A percentile compares a stretch with the other conserved stretches of the same genome.
Conservation (phyloP, 495 filamentous ascomycete species). For the Tuber indicum region DNA sequence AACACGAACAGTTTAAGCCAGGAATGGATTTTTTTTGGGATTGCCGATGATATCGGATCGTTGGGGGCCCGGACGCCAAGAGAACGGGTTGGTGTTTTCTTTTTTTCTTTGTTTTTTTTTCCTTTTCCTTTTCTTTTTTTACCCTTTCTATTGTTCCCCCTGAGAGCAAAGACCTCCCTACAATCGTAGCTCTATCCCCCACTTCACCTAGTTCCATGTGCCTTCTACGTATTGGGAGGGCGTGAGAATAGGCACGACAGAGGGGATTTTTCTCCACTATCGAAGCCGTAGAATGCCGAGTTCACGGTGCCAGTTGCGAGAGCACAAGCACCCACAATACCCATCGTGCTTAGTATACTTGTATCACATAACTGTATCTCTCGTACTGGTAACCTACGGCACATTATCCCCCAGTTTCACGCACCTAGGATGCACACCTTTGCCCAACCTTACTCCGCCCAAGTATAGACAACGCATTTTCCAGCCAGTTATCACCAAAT, state of each 20-base stretch:
- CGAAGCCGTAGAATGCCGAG: neutral
- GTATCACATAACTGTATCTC: neutral
- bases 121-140: conserved; percentile 5
- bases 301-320: neutral
- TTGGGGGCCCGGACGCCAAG: conserved; percentile 22
- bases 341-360: neutral
- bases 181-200: neutral
- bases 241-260: neutral
- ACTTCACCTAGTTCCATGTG: neutral
- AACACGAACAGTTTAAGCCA: conserved; percentile 24
- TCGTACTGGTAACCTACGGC: neutral
- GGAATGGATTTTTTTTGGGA: conserved; percentile 21
- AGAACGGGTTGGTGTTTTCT: conserved; percentile 9
- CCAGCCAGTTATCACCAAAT: neutral
- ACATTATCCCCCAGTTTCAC: neutral
- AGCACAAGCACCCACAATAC: neutral
- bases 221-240: neutral
- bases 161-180: neutral
- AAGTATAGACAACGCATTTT: neutral
- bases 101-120: neutral
- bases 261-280: neutral
- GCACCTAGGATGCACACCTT: neutral
- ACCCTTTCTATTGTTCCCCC: conserved; percentile 5
- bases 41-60: conserved; percentile 28
- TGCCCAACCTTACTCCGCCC: neutral